These are phyloP conservation scores for Somion occarium DNA, from an alignment of 1,284 basidiomycete species.

Conservation along the genomic window DNA sequence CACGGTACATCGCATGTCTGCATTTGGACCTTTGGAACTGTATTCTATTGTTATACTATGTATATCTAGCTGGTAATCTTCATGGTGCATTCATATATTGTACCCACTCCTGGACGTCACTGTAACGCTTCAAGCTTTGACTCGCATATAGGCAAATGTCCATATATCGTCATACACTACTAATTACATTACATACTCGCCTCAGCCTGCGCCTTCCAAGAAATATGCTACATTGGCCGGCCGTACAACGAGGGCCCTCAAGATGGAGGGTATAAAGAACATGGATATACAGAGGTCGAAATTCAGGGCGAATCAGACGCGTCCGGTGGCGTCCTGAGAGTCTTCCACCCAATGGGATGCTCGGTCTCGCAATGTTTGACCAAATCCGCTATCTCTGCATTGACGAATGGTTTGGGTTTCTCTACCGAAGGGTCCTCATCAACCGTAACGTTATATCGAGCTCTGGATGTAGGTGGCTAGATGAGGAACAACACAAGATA, in stretches of 20 bases:
- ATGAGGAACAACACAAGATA: background rate
- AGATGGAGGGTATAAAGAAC: background rate
- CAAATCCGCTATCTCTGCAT: background rate
- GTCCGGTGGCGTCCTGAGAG: background rate
- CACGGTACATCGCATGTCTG: background rate
- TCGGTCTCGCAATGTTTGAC: slow-evolving; percentile 1
- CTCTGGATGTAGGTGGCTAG: background rate
- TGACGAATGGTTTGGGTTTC: background rate
- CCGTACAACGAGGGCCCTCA: no score
- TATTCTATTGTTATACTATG: background rate
- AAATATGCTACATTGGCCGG: no score
- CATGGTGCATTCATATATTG: background rate
- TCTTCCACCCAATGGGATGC: slow-evolving; percentile 2
- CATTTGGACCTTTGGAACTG: background rate
- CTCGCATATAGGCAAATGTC: background rate
- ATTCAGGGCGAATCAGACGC: background rate
- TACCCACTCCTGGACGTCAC: background rate
- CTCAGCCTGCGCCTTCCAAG: no score
- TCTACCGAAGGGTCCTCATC: background rate
- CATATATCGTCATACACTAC: no score
- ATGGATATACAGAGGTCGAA: background rate
- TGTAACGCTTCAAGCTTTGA: background rate
- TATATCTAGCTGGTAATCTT: background rate
- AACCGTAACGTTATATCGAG: background rate
- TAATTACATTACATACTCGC: no score